phyloP scores from a whole-genome alignment of 768 basidiomycete species.

The Trametes gibbosa region DNA sequence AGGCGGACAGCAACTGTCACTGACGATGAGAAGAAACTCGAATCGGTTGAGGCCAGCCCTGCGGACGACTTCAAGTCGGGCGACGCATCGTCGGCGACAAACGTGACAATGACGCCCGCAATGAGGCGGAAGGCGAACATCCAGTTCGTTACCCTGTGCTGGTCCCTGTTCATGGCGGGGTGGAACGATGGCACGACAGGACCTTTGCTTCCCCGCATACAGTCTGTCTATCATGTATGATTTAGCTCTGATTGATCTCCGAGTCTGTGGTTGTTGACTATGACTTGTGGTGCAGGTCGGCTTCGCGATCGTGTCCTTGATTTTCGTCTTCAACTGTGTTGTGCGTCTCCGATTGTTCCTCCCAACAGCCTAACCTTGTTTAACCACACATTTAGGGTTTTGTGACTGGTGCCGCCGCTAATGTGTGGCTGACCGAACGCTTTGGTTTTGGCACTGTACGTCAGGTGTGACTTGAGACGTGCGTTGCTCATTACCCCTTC shows the following conservation, averaged over 20 bases:
- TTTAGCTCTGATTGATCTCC: not conserved
- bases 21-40: constrained; percentile 9
- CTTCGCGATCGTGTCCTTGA: constrained; percentile 55
- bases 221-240: constrained; percentile 49
- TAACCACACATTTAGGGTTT: constrained; percentile 37
- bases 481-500: no score
- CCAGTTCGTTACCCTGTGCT: constrained; percentile 57
- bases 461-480: not conserved
- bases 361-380: not conserved
- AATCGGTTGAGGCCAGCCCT: constrained; percentile 11
- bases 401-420: constrained; percentile 44
- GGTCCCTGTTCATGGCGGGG: constrained; percentile 58
- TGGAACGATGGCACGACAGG: constrained; percentile 81
- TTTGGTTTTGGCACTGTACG: constrained; percentile 50
- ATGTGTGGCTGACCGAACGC: constrained; percentile 46
- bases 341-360: constrained; percentile 28
- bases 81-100: not conserved
- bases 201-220: constrained; percentile 71
- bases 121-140: constrained; percentile 26
- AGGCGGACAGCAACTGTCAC: not conserved
- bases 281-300: constrained; percentile 34
- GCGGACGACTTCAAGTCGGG: not conserved
- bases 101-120: constrained; percentile 11
- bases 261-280: not conserved
- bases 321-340: constrained; percentile 52